Conservation (phyloP, 2,329 filamentous ascomycete genomes). For the Dothistroma septosporum region DNA sequence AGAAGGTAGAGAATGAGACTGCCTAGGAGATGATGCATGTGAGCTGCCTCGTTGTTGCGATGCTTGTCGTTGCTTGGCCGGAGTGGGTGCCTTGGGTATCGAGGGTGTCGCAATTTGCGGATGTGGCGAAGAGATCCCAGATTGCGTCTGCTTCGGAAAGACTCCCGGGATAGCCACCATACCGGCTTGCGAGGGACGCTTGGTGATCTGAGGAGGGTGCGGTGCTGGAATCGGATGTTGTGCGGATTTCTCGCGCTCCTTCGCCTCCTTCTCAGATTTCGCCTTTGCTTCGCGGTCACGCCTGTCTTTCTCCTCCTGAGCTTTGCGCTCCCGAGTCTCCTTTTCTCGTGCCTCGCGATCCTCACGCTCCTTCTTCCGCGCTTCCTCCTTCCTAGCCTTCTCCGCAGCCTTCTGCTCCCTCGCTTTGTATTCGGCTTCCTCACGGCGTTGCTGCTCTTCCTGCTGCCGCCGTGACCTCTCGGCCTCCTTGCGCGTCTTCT, state of each 20-base stretch:
- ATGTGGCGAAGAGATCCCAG: slow-evolving; percentile 69
- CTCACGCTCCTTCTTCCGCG: slow-evolving; percentile 73
- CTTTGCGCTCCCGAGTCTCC: slow-evolving; percentile 66
- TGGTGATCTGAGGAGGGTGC: slow-evolving; percentile 43
- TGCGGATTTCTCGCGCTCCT: slow-evolving; percentile 38
- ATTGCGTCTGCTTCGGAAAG: slow-evolving; percentile 50
- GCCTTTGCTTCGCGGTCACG: slow-evolving; percentile 58
- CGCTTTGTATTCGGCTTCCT: slow-evolving; percentile 77
- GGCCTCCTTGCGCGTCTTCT: slow-evolving; percentile 75
- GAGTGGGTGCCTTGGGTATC: slow-evolving; percentile 76
- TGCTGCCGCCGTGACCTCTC: slow-evolving; percentile 74
- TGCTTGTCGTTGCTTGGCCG: slow-evolving; percentile 68
- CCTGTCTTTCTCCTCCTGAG: slow-evolving; percentile 54
- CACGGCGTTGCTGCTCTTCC: slow-evolving; percentile 81
- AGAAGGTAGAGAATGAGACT: slow-evolving; percentile 51
- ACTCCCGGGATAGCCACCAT: slow-evolving; percentile 53
- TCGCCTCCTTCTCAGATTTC: slow-evolving; percentile 41
- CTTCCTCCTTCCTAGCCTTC: slow-evolving; percentile 68
- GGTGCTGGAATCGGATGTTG: slow-evolving; percentile 38
- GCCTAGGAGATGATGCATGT: slow-evolving; percentile 64
- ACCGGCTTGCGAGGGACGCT: slow-evolving; percentile 58
- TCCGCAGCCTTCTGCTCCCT: slow-evolving; percentile 75
- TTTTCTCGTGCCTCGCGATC: slow-evolving; percentile 61
- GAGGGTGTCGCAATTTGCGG: slow-evolving; percentile 74
- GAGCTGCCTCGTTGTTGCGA: slow-evolving; percentile 67